A percentile compares a stretch with the other conserved stretches of the same genome.
Evolutionary conservation across 2,329 filamentous ascomycete genomes (phyloP).

Genomic region (Rasamsonia emersonii): DNA sequence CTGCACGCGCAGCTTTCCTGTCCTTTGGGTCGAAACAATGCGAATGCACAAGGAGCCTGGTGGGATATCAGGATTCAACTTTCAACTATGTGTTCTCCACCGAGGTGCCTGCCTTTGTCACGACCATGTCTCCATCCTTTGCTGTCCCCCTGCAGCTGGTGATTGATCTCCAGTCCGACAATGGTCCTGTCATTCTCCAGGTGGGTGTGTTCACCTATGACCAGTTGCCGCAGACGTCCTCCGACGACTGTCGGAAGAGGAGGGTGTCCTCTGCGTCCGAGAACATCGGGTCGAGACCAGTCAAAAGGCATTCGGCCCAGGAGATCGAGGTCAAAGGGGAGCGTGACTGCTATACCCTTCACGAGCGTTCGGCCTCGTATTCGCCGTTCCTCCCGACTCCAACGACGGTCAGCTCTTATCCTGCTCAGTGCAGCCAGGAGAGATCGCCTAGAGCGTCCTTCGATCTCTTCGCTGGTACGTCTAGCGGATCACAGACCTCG

Average conservation of each 20-base stretch:
- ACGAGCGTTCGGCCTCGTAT: conserved; percentile 39
- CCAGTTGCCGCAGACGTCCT: conserved; percentile 33
- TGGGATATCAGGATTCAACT: conserved; percentile 47
- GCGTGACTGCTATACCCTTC: conserved; percentile 49
- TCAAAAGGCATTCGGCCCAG: conserved; percentile 40
- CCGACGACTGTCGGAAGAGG: conserved; percentile 45
- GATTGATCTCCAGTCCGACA: conserved; percentile 50
- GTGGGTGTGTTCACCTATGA: conserved; percentile 57
- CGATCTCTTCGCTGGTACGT: conserved; percentile 34
- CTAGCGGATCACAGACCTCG: conserved; percentile 33
- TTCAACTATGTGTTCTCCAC: conserved; percentile 65
- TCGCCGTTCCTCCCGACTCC: conserved; percentile 45
- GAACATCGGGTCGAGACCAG: conserved; percentile 38
- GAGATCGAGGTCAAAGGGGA: conserved; percentile 41
- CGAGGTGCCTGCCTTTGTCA: conserved; percentile 59
- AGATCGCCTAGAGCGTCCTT: conserved; percentile 33
- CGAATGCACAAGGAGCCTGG: conserved; percentile 56
- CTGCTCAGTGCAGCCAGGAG: conserved; percentile 26
- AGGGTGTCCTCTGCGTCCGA: conserved; percentile 46
- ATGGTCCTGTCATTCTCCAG: conserved; percentile 42
- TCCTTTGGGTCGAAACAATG: conserved; percentile 73
- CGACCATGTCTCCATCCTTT: conserved; percentile 47
- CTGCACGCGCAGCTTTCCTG: conserved; percentile 49
- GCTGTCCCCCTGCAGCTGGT: conserved; percentile 52
- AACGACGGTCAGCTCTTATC: conserved; percentile 32